Evolutionary conservation across 768 basidiomycete species (phyloP), one percentile per base, ranked within the genome.

Genomic region (Phaffia tasmanica): DNA sequence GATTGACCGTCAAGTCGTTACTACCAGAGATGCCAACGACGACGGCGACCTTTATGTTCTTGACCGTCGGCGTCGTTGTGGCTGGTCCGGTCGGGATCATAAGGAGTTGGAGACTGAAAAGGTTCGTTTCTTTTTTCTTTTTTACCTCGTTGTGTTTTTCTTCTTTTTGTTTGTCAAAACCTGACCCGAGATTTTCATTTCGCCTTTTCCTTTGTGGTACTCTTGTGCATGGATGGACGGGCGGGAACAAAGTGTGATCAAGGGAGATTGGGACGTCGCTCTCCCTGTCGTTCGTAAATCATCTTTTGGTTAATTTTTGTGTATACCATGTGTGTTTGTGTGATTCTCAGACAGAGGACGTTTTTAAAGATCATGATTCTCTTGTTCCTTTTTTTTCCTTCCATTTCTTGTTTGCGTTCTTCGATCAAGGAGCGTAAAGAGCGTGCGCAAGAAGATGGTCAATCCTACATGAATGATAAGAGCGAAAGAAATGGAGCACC

Each of bases 191-290:
- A 27, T 27, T 50, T 32, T 51, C 14, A 16, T 29, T 32, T 11
- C 11, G 14, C 60, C 27, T 35, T 54, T 55, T 6, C 49, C 25
- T 35, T 42, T 51, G 18, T 46, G n/a, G n/a, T n/a, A n/a, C n/a
- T n/a, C n/a, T n/a, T n/a, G n/a, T n/a, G n/a, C n/a, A n/a, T n/a
- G n/a, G n/a, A n/a, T n/a, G n/a, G n/a, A n/a, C n/a, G n/a, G n/a
- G n/a, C n/a, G n/a, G n/a, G n/a, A n/a, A n/a, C n/a, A n/a, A n/a
- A 65, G 64, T 30, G 64, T 65, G 29, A 65, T 65, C 56, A 65
- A 65, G 32, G 64, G 64, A 4, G 27, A 57, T 35, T 65, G 64
- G 64, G 64, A 65, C 30, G 64, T 65, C 1, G 64, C 64, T 2
- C 35, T 25, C 23, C 64, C 64, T 16, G 53, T 65, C 47, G 56